These are phyloP conservation scores for Gnetum montanum DNA, from an alignment of 75 land plant species.

Conservation along the genomic window DNA sequence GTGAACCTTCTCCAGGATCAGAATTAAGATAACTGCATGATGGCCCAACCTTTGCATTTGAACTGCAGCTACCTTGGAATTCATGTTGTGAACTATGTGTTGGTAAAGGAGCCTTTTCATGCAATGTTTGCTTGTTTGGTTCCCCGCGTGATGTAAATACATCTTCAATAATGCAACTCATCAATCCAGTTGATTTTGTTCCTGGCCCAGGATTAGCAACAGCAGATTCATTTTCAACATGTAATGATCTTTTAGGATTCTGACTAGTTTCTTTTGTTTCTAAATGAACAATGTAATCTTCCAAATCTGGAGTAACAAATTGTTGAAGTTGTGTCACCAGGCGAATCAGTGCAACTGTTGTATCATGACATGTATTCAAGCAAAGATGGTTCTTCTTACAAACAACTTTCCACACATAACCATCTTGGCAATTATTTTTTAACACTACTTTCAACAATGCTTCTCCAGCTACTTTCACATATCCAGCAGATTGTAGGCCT, in stretches of 20 bases:
- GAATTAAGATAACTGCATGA: too few species aligned
- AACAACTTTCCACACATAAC: constrained; percentile 60
- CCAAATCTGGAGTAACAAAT: constrained; percentile 79
- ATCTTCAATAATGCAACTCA: constrained; percentile 69
- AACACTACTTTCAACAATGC: constrained; percentile 54
- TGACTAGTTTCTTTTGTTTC: constrained; percentile 34
- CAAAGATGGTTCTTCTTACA: constrained; percentile 54
- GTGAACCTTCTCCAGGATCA: too few species aligned
- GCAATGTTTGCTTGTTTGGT: neutral
- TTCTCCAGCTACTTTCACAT: constrained; percentile 80
- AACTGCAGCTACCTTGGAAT: too few species aligned
- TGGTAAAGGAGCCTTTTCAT: constrained; percentile 5
- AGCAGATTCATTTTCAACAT: constrained; percentile 2
- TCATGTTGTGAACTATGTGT: too few species aligned
- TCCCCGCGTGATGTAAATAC: constrained; percentile 40
- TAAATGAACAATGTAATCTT: constrained; percentile 46
- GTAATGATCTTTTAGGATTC: constrained; percentile 12
- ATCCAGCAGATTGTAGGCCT: constrained; percentile 47
- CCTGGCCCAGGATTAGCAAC: constrained; percentile 4
- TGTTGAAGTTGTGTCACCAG: constrained; percentile 72
- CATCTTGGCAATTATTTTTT: constrained; percentile 35
- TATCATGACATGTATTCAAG: constrained; percentile 82
- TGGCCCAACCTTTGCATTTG: too few species aligned
- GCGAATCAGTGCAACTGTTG: constrained; percentile 55
- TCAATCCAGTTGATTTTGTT: constrained; percentile 19